A percentile compares a stretch with the other conserved stretches of the same genome.
These are phyloP conservation scores for Hypoxylon fragiforme DNA, from an alignment of 495 filamentous ascomycete genomes.

Conservation along the genomic window DNA sequence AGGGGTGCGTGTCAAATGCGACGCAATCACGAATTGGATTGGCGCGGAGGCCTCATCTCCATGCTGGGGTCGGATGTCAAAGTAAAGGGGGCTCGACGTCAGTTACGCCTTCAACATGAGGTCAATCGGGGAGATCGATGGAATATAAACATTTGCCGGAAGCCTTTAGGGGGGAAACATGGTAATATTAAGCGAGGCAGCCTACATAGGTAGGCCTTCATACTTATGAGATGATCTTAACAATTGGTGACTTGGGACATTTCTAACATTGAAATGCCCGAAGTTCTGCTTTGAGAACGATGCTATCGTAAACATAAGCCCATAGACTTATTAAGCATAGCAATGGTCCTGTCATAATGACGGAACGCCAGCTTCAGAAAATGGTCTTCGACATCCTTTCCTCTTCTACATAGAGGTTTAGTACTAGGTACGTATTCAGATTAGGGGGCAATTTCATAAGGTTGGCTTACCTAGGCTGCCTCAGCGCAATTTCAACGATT, in stretches of 20 bases:
- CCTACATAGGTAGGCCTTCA: no score
- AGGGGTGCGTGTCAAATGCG: constrained; percentile 20
- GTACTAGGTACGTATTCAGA: background rate
- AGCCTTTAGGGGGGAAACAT: background rate
- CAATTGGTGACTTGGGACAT: no score
- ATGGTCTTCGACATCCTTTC: background rate
- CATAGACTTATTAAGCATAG: constrained; percentile 73
- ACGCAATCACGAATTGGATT: constrained; percentile 10
- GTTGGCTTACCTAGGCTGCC: constrained; percentile 5
- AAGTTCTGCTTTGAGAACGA: background rate
- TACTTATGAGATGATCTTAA: no score
- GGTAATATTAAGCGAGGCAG: constrained; percentile 1
- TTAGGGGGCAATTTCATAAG: background rate
- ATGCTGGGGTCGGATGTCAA: constrained; percentile 7
- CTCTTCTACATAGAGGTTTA: constrained; percentile 13
- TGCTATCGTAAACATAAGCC: constrained; percentile 66
- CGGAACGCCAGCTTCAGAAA: constrained; percentile 42
- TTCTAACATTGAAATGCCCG: constrained; percentile 2
- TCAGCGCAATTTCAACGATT: background rate
- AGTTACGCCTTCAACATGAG: background rate
- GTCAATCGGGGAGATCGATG: constrained; percentile 1
- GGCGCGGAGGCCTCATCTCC: constrained; percentile 21
- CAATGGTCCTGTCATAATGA: constrained; percentile 68
- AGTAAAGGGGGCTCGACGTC: constrained; percentile 5
- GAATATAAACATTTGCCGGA: constrained; percentile 8